Base-by-base conservation (phyloP, 257 asterid species). In the Buddleja alternifolia region DNA sequence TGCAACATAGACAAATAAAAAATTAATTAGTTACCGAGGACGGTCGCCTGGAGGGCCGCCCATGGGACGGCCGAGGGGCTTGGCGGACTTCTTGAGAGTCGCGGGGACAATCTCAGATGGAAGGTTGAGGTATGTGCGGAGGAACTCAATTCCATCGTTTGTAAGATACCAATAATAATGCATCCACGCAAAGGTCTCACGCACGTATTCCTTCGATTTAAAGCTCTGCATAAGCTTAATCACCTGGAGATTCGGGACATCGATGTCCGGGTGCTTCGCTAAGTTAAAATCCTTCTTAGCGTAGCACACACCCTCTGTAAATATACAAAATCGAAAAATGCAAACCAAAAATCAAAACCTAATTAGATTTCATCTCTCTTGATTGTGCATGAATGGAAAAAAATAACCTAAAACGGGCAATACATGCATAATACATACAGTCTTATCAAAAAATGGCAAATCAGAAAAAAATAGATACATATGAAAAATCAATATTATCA, bases 161-260 rank as follows among this genome's bases (percentile, higher is more conserved):
- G 95, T 88, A 16, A 93, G 90, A 54, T 85, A 93, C 97, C 98
- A 93, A 53, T 93, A 93, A 32, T 86, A 90, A 14, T 93, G 93
- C 97, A 88, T 88, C 97, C 98, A 93, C 1, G 98, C 95, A 50
- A 93, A 93, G 20, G 98, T 93, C 84, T 93, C 98, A 0, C 95
- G 86, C 24, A 90, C 94, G 24, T 81, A 86, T 63, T 88, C 98
- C 86, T 88, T 90, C 0, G 98, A 93, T 39, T 93, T 93, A 82
- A 93, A 90, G 84, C 98, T 90, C 86, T 93, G 98, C 98, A 93
- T 90, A 42, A 93, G 88, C 95, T 93, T 93, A 67, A 93, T 93
- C 47, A 93, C 97, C 77, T 93, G 98, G 16, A 93, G 82, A 58
- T 93, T 93, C 0, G 98, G 98, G 3, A 90, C 98, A 77, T 93